Conservation (phyloP, 495 filamentous ascomycete genomes). For the Penicillium subrubescens region DNA sequence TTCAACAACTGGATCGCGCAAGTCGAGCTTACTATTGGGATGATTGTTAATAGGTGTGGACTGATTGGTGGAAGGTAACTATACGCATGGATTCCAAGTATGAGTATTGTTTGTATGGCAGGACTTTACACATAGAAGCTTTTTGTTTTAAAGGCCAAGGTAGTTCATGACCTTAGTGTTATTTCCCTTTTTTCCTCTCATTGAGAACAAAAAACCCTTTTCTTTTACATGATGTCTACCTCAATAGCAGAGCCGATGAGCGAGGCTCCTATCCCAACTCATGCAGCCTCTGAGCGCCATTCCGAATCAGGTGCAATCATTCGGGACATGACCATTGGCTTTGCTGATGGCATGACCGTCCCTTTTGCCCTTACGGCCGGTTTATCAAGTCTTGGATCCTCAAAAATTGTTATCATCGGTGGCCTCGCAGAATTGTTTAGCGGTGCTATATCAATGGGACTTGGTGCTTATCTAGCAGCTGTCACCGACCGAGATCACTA, state of each 20-base stretch:
- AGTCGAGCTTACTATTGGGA: background rate
- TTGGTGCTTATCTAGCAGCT: slow-evolving; percentile 62
- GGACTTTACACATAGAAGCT: background rate
- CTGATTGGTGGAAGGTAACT: background rate
- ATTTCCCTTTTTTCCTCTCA: background rate
- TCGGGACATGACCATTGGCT: slow-evolving; percentile 55
- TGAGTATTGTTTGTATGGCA: background rate
- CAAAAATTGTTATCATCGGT: slow-evolving; percentile 67
- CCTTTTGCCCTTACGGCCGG: slow-evolving; percentile 68
- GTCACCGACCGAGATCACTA: slow-evolving; percentile 51
- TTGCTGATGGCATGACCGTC: slow-evolving; percentile 66
- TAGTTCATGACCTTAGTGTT: too few relatives aligned
- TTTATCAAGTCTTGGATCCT: slow-evolving; percentile 57
- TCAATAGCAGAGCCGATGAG: background rate
- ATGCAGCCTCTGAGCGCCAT: background rate
- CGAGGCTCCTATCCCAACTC: background rate
- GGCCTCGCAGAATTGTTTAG: slow-evolving; percentile 69
- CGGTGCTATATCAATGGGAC: slow-evolving; percentile 70
- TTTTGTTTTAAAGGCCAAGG: background rate
- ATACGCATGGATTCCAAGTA: background rate
- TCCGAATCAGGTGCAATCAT: background rate
- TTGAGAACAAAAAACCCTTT: background rate
- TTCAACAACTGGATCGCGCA: background rate
- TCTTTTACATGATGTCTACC: background rate
- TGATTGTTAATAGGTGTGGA: background rate